phyloP scores from a whole-genome alignment of 83 land plant species.

The Picea engelmannii region DNA sequence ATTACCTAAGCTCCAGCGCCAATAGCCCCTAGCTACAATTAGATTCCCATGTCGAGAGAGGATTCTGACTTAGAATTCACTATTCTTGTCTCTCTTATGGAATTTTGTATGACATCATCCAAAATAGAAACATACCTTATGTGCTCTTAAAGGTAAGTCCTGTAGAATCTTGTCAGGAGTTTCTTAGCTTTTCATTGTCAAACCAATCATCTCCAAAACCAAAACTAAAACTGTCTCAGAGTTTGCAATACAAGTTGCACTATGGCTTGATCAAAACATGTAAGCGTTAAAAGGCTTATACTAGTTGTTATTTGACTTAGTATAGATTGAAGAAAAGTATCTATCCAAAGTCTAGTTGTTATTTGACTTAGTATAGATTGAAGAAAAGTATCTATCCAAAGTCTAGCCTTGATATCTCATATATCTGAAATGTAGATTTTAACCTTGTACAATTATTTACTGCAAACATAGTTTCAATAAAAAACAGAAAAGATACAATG shows the following conservation, averaged over 20 bases:
- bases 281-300: slow-evolving; percentile 57
- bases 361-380: too few relatives aligned
- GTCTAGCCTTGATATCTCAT: too few relatives aligned
- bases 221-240: slow-evolving; percentile 2
- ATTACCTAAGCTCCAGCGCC: slow-evolving; percentile 3
- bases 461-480: too few relatives aligned
- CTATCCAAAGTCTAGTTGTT: too few relatives aligned
- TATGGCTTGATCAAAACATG: slow-evolving; percentile 37
- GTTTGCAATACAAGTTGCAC: slow-evolving; percentile 49
- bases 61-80: neutral
- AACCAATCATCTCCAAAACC: neutral
- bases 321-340: too few relatives aligned
- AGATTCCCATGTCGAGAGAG: neutral
- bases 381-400: too few relatives aligned
- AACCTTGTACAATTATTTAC: too few relatives aligned
- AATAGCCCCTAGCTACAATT: neutral
- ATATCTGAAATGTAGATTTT: too few relatives aligned
- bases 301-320: too few relatives aligned
- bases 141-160: neutral
- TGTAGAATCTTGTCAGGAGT: neutral
- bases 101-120: neutral
- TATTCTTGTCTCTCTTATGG: neutral
- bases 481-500: too few relatives aligned
- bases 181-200: neutral
- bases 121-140: neutral